Evolutionary conservation across 768 basidiomycete genomes (phyloP), one percentile per base, ranked within the genome.

Genomic region (Galerina sulciceps): DNA sequence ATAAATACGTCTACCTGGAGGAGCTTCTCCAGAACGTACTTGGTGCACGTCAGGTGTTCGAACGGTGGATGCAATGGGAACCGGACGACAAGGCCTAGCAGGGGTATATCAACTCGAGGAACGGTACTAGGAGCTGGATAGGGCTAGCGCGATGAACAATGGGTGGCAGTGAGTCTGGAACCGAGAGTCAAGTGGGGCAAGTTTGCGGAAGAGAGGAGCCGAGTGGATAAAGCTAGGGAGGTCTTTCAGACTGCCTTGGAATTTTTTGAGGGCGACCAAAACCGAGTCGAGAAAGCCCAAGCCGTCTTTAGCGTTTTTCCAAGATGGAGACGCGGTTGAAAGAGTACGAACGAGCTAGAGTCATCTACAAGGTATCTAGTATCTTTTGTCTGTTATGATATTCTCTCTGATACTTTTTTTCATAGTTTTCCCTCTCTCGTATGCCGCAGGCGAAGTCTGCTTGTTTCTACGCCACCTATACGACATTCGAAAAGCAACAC

Each of bases 41-140:
- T 1, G 97, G 97, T 38, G 95, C 96, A 1, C 88, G 97, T 9
- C 96, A 99, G 71, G 94, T 99, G 55, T 99, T 99, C 62, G 97
- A 99, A 73, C 85, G 97, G 45, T 99, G 97, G 97, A 96, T 99
- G 94, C 86, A 93, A 64, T 99, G 97, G 97, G 97, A 99, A 71
- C 97, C 97, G 0, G 96, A 99, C 67, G 97, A 99, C 84, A 98
- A 98, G 79, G 95, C 96, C 3, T 99, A 96, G 96, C 93, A 95
- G 70, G 94, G 94, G n/a, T 99, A 96, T 75, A 93, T 99, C 82
- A 99, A 78, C 81, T 99, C 72, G 97, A 99, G 77, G 88, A 90
- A 69, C 85, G 97, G 50, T 99, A 99, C 71, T 80, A 87, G 56
- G 97, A 99, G 73, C 76, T 87, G 18, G 97, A 98, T 66, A 83